Evolutionary conservation across 2,329 filamentous ascomycete species (phyloP).

Genomic region (Apiospora aurea): DNA sequence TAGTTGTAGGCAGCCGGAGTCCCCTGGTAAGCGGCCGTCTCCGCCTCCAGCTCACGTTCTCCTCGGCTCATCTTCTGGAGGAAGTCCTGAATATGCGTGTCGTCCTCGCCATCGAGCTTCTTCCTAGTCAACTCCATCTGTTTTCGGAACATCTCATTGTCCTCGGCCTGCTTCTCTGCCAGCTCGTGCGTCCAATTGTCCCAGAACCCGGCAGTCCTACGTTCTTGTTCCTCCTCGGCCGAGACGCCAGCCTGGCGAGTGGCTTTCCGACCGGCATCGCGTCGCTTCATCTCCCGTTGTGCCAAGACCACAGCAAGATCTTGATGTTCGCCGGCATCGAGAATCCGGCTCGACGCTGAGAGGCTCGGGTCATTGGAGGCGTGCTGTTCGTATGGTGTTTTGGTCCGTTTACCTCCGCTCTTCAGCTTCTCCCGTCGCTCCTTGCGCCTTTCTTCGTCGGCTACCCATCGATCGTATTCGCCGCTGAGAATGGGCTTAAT

Average conservation of each 20-base stretch:
- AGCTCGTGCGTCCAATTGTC: slow-evolving; percentile 49
- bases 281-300: slow-evolving; percentile 72
- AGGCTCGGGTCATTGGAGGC: slow-evolving; percentile 68
- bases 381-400: slow-evolving; percentile 51
- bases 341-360: slow-evolving; percentile 58
- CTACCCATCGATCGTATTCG: slow-evolving; percentile 72
- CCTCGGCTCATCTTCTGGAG: slow-evolving; percentile 30
- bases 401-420: slow-evolving; percentile 27
- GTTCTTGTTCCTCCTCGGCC: slow-evolving; percentile 62
- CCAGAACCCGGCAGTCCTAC: slow-evolving; percentile 55
- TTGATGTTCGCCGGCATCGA: slow-evolving; percentile 75
- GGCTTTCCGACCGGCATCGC: slow-evolving; percentile 67
- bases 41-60: slow-evolving; percentile 32
- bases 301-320: slow-evolving; percentile 81
- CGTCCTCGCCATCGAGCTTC: slow-evolving; percentile 47
- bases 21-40: slow-evolving; percentile 22
- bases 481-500: slow-evolving; percentile 81
- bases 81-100: slow-evolving; percentile 37
- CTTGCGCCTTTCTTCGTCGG: slow-evolving; percentile 54
- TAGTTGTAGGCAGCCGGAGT: slow-evolving; percentile 55
- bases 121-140: slow-evolving; percentile 62
- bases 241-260: slow-evolving; percentile 64
- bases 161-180: slow-evolving; percentile 38
- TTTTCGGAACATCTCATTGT: slow-evolving; percentile 54
- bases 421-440: slow-evolving; percentile 33